Evolutionary conservation across 192 early-diverging fungal species (phyloP), one percentile per base, ranked within the genome.

Genomic region (Umbelopsis sp.): DNA sequence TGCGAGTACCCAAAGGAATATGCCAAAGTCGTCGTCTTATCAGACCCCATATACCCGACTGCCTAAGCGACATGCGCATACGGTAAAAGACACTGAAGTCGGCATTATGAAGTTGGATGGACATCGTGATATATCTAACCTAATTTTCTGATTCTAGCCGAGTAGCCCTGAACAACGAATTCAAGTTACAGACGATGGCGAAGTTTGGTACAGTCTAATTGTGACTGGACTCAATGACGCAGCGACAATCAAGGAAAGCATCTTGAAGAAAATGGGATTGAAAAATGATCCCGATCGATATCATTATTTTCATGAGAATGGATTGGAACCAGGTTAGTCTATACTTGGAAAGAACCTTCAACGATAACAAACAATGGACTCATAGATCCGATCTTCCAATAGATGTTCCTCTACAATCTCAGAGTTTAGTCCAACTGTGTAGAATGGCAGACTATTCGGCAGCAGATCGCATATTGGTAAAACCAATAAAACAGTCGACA

Each of bases 131-230:
- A 22, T 11, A 6, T 26, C 11, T 50, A 14, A 41, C 4, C 68
- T 49, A 50, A 70, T 24, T 21, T 51, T 62, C 17, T 20, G 10
- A 34, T 32, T 17, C 31, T 34, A 62, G 56, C 17, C 56, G 2
- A 62, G 56, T 20, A 62, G 56, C 12, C 41, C 38, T 24, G 56
- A 72, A 26, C 66, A 72, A 49, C 59, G 71, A 16, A 75, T 80
- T 47, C 78, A 80, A 56, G 68, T 80, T 32, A 75, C 78, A 52
- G 45, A 43, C 32, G 74, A 80, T 70, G 69, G 65, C 20, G 78
- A 80, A n/a, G 71, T 51, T 5, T 80, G 78, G 78, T 76, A 75
- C 38, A 75, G 74, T 51, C 62, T 80, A 21, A 73, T 72, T 31
- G 78, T 76, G 16, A 53, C 70, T 24, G 67, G 75, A 3, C 54